Evolutionary conservation across 805 yeast genomes (phyloP).

Genomic region (Candida railenensis): DNA sequence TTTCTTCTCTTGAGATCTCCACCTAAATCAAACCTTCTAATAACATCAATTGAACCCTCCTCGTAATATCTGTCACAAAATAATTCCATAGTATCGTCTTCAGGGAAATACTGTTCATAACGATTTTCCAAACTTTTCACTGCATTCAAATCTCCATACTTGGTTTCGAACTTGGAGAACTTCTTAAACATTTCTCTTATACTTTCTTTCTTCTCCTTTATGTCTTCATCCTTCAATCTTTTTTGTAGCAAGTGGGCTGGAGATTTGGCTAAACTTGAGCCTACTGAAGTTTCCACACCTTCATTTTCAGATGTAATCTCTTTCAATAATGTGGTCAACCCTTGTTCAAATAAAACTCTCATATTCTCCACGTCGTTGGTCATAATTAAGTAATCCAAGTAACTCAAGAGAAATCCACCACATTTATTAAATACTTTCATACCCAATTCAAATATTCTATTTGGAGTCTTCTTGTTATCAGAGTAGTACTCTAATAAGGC

Average conservation of each 20-base stretch:
- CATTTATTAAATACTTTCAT: conserved; percentile 54
- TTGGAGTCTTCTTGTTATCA: conserved; percentile 66
- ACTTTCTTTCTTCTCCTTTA: conserved; percentile 22
- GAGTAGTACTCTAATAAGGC: conserved; percentile 78
- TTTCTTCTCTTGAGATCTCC: conserved; percentile 13
- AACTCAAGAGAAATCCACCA: conserved; percentile 63
- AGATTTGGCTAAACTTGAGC: conserved; percentile 8
- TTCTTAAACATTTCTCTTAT: conserved; percentile 34
- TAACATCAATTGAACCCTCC: conserved; percentile 34
- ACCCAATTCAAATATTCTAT: conserved; percentile 77
- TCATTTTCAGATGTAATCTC: conserved; percentile 32
- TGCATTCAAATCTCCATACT: conserved; percentile 67
- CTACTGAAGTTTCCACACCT: conserved; percentile 13
- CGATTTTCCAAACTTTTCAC: conserved; percentile 66
- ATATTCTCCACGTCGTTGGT: conserved; percentile 72
- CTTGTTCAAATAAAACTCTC: conserved; percentile 78
- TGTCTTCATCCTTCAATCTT: conserved; percentile 16
- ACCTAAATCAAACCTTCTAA: conserved; percentile 36
- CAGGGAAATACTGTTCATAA: conserved; percentile 64
- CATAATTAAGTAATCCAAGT: conserved; percentile 68
- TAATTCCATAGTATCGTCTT: conserved; percentile 44
- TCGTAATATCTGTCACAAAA: conserved; percentile 38
- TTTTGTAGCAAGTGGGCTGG: conserved; percentile 44
- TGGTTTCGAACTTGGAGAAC: conserved; percentile 67
- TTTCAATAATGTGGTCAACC: conserved; percentile 53